Base-by-base conservation (phyloP, 2,329 filamentous ascomycete genomes). In the Alternaria brassicicola region DNA sequence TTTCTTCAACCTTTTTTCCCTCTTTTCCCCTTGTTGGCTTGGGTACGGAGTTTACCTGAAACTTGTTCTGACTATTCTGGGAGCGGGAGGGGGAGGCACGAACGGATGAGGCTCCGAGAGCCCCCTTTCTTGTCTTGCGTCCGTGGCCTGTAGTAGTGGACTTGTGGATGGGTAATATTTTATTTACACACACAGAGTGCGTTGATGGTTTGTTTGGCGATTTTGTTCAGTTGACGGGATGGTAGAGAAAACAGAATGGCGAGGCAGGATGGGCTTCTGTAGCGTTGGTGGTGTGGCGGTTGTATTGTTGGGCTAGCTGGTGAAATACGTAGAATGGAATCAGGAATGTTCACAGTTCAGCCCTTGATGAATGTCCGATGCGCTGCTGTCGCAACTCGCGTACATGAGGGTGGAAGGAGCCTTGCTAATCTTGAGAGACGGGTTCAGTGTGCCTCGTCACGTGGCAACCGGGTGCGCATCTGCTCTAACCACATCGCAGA, bases 301-400 rank as follows among this genome's bases (percentile, higher is more conserved):
- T 4, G 28, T 45, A 21, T 58, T 53, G 48, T 58, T 36, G 48
- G 47, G 46, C 55, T 51, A 43, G 28, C 48, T 58, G 54, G 56
- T 51, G 61, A 53, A 63, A 31, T 59, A 67, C 65, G 61, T 68
- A 69, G 65, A 64, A 68, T 67, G 35, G 65, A 69, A 68, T 67
- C 46, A 45, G 66, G 55, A 36, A 17, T 51, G 53, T 51, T 51
- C 25, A 30, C 52, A 49, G 6, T 12, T 21, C 23, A 13, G 45
- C 12, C 12, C 10, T 35, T 23, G 21, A 15, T 47, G 17, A 8
- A 38, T 38, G 35, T 38, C 35, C 6, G 10, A 38, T 38, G 10
- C 7, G 17, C 17, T 38, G 17, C 12, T 38, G 4, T 2, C 21
- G 17, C 4, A 21, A 38, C 10, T 6, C 17, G 17, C 5, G 10